Evolutionary conservation across 306 rosid genomes (phyloP), one percentile per base, ranked within the genome.

Genomic region (Hippophae rhamnoides): DNA sequence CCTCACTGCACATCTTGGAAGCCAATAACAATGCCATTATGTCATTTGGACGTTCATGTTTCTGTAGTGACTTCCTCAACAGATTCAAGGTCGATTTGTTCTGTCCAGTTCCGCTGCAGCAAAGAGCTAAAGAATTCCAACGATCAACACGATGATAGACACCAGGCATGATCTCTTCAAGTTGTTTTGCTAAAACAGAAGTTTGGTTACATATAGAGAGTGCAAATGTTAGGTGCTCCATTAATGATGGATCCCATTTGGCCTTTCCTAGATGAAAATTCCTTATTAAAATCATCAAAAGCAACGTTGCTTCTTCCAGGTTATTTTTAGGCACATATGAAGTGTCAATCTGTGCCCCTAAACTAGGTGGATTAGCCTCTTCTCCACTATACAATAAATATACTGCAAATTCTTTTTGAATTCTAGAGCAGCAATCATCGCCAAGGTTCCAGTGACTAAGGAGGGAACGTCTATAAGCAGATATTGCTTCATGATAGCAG

Each of bases 371-470:
- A 66, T 77, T 74, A 63, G 95, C 94, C 80, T 86, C 94, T 68
- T 84, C 84, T 74, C 99, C 99, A 72, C 90, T 78, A 56, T 93
- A 84, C 61, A 93, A 79, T 68, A 93, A 76, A 75, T 81, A 81
- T 60, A 84, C 69, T 8, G 79, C 95, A 75, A 86, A 86, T 23
- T 78, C 81, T 70, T 88, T 88, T 70, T 88, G 95, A 78, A 93
- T 84, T 77, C 99, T 93, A 9, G 90, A 76, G 69, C 90, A 83
- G 47, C 82, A 65, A 54, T 88, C 95, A 67, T 76, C 77, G 62
- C 74, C 95, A 55, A 93, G 89, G 85, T 93, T 93, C 99, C 99
- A 93, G 61, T 78, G 88, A 75, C 90, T 76, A 51, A 88, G 82
- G 54, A 93, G 90, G 43, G 97, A 95, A 48, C 88, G 85, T 55